These are phyloP conservation scores for Phlyctochytrium planicorne DNA, from an alignment of 192 early-diverging fungal genomes.

Conservation along the genomic window DNA sequence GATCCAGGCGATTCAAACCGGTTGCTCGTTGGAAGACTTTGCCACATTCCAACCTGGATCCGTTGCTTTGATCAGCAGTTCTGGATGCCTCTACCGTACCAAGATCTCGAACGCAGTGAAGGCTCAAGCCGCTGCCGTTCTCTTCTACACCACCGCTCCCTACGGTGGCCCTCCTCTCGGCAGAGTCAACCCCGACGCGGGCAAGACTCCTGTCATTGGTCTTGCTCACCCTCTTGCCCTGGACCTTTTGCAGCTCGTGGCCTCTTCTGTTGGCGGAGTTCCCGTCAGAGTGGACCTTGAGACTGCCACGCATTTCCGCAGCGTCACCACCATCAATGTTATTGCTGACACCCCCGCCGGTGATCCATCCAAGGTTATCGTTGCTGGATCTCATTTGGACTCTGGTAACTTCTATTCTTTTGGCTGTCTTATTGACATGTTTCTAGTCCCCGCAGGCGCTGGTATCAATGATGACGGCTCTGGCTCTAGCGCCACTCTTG, in stretches of 20 bases:
- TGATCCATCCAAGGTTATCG: conserved; percentile 27
- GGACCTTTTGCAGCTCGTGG: conserved; percentile 19
- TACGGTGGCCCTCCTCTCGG: conserved; percentile 3
- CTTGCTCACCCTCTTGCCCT: conserved; percentile 21
- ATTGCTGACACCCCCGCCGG: conserved; percentile 34
- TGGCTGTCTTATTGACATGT: conserved; percentile 4
- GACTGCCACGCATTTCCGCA: conserved; percentile 3
- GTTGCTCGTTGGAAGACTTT: conserved; percentile 19
- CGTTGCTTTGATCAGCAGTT: conserved; percentile 7
- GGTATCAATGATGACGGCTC: conserved; percentile 55
- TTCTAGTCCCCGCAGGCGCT: conserved; percentile 39
- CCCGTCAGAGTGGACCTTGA: conserved; percentile 15
- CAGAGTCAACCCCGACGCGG: conserved; percentile 8
- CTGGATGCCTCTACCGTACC: conserved; percentile 13
- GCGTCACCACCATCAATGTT: conserved; percentile 33
- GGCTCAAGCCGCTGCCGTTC: conserved; percentile 25
- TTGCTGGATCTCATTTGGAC: conserved; percentile 44
- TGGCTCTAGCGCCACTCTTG: conserved; percentile 39
- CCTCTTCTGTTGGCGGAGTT: neutral
- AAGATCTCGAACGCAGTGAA: conserved; percentile 24
- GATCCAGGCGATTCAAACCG: conserved; percentile 6
- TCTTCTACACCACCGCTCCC: conserved; percentile 26
- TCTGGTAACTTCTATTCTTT: conserved; percentile 5
- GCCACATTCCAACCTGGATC: conserved; percentile 7
- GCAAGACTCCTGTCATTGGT: conserved; percentile 11